Evolutionary conservation across 176 grass and related monocot genomes (phyloP), one percentile per base, ranked within the genome.

Genomic region (Melocanna baccifera): DNA sequence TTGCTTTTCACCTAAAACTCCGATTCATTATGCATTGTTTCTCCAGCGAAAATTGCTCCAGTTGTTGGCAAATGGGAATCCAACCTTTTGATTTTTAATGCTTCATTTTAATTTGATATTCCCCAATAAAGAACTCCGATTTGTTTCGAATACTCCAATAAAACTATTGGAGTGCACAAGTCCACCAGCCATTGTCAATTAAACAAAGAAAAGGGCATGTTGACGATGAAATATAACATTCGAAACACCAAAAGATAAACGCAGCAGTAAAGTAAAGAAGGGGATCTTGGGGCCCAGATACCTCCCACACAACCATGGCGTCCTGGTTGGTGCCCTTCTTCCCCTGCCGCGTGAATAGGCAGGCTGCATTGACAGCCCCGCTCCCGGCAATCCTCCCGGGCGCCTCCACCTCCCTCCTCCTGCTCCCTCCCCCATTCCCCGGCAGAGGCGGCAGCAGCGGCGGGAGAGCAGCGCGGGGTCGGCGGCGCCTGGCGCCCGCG

Each of bases 221-320:
- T 40, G 37, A 43, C 16, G 40, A 78, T 18, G 37, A 43, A 41
- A 26, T 26, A 59, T 41, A 39, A 22, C 61, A 15, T 50, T 15
- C 61, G 22, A 40, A 53, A 15, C 63, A 81, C 22, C n/a, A 69
- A 73, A 59, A 85, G 10, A 12, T 22, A 75, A 59, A 76, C 9
- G 40, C 10, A 22, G n/a, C 45, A 39, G 15, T 51, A 1, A 15
- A 45, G 20, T 48, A 37, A 77, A 71, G 6, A 80, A 58, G 28
- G 78, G 42, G 71, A 50, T 67, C 71, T 67, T 15, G 57, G 47
- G 34, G 50, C 36, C 26, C 46, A 71, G 36, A 62, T 85, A 96
- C 94, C 91, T 96, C 94, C 91, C 91, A 96, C 12, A 87, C 80
- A 26, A 96, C 84, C 94, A 96, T 96, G 77, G 93, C 91, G 9